Conservation (phyloP, 2,329 filamentous ascomycete genomes). For the Sporothrix globosa region DNA sequence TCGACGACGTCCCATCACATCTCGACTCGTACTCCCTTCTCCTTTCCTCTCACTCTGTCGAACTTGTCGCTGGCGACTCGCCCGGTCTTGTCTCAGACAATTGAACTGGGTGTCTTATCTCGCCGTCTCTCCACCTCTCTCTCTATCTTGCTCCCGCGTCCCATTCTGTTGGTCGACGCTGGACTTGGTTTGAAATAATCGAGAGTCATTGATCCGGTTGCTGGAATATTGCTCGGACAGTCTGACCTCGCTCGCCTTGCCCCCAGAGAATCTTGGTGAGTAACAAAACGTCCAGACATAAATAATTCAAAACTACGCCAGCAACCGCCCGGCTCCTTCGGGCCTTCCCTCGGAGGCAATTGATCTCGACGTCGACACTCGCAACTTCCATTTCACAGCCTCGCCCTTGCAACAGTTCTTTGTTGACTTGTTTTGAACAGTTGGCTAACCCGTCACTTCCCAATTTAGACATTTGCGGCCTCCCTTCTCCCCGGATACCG, state of each 20-base stretch:
- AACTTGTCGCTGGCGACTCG: conserved; percentile 34
- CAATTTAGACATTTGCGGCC: not conserved
- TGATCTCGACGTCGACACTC: not conserved
- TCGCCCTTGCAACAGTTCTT: not conserved
- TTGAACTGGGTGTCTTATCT: conserved; percentile 33
- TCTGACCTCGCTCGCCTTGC: conserved; percentile 4
- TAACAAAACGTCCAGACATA: not conserved
- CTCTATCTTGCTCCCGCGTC: conserved; percentile 6
- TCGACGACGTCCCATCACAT: not conserved
- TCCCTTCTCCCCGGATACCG: conserved; percentile 11
- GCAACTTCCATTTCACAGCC: conserved; percentile 11
- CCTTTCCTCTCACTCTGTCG: conserved; percentile 15
- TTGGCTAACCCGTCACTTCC: conserved; percentile 27
- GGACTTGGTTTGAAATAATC: not conserved
- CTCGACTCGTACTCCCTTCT: not conserved
- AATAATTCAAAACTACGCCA: not conserved
- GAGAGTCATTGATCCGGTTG: conserved; percentile 38
- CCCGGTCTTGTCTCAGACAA: conserved; percentile 39
- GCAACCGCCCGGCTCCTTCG: not conserved
- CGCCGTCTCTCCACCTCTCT: not conserved
- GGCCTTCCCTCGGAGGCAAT: not conserved
- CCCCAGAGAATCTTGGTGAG: conserved; percentile 21
- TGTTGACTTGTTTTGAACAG: conserved; percentile 1
- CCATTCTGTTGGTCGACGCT: conserved; percentile 21
- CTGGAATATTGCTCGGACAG: conserved; percentile 43